These are phyloP conservation scores for Linaria vulgaris DNA, from an alignment of 257 asterid species.

Conservation along the genomic window DNA sequence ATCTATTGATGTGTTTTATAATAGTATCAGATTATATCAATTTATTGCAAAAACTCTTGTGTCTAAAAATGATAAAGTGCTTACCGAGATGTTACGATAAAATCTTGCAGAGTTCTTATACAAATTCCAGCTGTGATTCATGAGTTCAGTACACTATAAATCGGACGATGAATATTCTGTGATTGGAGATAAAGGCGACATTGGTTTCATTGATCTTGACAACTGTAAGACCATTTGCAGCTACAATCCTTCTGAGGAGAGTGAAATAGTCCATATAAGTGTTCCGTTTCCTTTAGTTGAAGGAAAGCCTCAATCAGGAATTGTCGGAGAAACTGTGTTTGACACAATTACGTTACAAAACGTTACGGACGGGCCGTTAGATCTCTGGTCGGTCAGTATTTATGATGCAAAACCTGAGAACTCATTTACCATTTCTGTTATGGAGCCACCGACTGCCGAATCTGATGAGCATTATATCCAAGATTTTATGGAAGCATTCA, in stretches of 20 bases:
- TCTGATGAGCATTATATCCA: constrained; percentile 51
- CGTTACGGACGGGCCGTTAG: constrained; percentile 46
- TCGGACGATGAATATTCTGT: constrained; percentile 82
- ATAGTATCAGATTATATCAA: not conserved
- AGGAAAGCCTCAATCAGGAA: constrained; percentile 69
- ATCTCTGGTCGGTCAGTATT: constrained; percentile 73
- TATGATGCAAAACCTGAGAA: constrained; percentile 84
- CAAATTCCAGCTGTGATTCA: constrained; percentile 22
- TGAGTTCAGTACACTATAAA: constrained; percentile 44
- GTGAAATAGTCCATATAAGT: constrained; percentile 54
- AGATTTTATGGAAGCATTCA: constrained; percentile 56
- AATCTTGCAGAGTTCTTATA: constrained; percentile 34
- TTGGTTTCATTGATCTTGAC: constrained; percentile 75
- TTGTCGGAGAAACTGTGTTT: constrained; percentile 57
- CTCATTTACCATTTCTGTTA: constrained; percentile 66
- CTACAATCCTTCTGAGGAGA: constrained; percentile 72
- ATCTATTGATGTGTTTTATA: not conserved
- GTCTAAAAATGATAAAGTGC: constrained; percentile 20
- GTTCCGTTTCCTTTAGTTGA: constrained; percentile 65
- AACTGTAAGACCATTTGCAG: constrained; percentile 45
- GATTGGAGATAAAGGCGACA: constrained; percentile 77
- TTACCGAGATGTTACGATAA: constrained; percentile 22
- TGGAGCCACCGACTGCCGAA: constrained; percentile 71
- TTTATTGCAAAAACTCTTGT: not conserved
- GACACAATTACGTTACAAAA: constrained; percentile 62